These are phyloP conservation scores for Dictyostelium citrinum DNA, from an alignment of 78 protist species.

Conservation along the genomic window DNA sequence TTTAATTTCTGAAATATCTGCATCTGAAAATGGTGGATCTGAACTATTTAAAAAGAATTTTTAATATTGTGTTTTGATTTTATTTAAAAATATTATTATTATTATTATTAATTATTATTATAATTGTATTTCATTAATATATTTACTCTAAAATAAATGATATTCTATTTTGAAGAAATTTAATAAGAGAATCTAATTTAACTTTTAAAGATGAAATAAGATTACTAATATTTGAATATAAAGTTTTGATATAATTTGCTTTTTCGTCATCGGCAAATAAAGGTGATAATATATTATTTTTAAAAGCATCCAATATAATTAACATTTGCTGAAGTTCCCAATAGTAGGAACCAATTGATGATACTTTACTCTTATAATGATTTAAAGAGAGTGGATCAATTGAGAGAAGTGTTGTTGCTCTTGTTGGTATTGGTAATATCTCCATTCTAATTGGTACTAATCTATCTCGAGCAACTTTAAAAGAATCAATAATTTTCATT, in stretches of 20 bases:
- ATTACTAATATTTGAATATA: neutral
- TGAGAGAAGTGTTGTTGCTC: neutral
- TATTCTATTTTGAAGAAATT: neutral
- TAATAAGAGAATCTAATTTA: neutral
- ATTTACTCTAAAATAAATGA: neutral
- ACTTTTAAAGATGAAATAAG: neutral
- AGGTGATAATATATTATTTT: neutral
- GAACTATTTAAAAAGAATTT: too few species aligned
- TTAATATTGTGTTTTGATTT: too few species aligned
- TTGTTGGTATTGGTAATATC: neutral
- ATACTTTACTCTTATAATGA: neutral
- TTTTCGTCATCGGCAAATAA: neutral
- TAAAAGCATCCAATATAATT: neutral
- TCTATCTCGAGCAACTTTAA: neutral
- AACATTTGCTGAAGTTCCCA: constrained; percentile 14
- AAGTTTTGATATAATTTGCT: neutral
- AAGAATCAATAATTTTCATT: neutral
- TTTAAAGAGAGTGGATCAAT: neutral
- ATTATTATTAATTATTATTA: neutral
- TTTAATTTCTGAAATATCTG: neutral
- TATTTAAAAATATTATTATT: too few species aligned
- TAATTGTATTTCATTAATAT: too few species aligned
- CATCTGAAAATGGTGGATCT: neutral
- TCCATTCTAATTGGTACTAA: neutral
- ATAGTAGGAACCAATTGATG: neutral